Percentiles rank a stretch among this genome's conserved stretches.
Evolutionary conservation across 306 rosid genomes (phyloP).

Genomic region (Dryas drummondii): DNA sequence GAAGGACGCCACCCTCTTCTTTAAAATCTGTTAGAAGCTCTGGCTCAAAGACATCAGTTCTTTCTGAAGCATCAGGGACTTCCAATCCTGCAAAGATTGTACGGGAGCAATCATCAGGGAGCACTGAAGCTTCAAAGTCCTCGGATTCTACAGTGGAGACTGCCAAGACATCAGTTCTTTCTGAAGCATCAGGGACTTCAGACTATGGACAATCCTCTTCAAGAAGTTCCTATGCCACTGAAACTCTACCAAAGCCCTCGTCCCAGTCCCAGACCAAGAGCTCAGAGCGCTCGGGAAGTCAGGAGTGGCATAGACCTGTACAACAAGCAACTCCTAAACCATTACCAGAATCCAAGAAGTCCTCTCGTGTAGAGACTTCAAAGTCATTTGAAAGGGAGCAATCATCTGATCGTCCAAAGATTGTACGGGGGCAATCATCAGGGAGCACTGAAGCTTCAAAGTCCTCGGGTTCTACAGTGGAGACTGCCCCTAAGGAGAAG

Average conservation of each 20-base stretch:
- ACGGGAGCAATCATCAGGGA: constrained; percentile 17
- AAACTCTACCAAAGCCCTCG: constrained; percentile 26
- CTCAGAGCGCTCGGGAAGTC: constrained; percentile 37
- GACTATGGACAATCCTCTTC: constrained; percentile 29
- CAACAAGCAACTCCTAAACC: not conserved
- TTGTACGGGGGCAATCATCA: constrained; percentile 24
- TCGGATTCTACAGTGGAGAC: constrained; percentile 26
- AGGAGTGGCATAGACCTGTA: constrained; percentile 13
- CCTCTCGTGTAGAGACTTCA: not conserved
- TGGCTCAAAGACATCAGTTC: constrained; percentile 25
- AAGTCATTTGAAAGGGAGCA: constrained; percentile 29
- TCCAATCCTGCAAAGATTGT: constrained; percentile 27
- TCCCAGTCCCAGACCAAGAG: constrained; percentile 31
- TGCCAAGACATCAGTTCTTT: constrained; percentile 24
- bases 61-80: not conserved
- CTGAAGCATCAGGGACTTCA: constrained; percentile 22
- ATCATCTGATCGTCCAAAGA: constrained; percentile 11
- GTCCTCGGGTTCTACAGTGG: constrained; percentile 24
- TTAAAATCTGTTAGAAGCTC: constrained; percentile 35
- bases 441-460: constrained; percentile 37
- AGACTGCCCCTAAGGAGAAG: constrained; percentile 41
- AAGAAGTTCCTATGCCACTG: constrained; percentile 36
- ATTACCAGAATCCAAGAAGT: constrained; percentile 11
- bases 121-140: constrained; percentile 34
- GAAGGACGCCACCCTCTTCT: constrained; percentile 58